Evolutionary conservation across 768 basidiomycete genomes (phyloP), one percentile per base, ranked within the genome.

Genomic region (Kwoniella shandongensis): DNA sequence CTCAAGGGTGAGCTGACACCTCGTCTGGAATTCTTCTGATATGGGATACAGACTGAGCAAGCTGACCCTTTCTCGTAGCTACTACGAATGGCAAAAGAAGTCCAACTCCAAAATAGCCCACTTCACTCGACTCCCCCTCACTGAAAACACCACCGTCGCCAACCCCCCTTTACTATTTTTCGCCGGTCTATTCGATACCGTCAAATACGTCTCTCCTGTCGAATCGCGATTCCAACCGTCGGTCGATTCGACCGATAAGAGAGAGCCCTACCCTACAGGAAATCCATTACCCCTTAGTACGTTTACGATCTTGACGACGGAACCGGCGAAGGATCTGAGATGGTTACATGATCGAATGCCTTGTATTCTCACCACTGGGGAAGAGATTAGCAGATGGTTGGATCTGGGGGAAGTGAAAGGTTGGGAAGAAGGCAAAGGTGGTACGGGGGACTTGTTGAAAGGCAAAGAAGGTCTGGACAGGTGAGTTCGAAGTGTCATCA

Each of bases 261-360:
- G 65, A 5, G 62, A 67, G 45, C 66, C 70, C 0, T 73, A 73
- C 41, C 75, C 75, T 8, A 72, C 70, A 13, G 72, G 71, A 30
- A 63, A 81, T 78, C 8, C 78, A 22, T 44, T 82, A 23, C 81
- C 82, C 0, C 77, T 89, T 1, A 89, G 85, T 81, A 88, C 90
- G 0, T 97, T 90, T 70, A 86, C 89, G 0, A 89, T 98, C 52
- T 85, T 98, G 44, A 99, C 94, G 0, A 91, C 91, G 74, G 82
- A 29, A 83, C 89, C 42, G 82, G 56, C 83, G 70, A 83, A 83
- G 53, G 82, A 85, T 5, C 80, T 91, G 44, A 78, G 78, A 5
- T 97, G 91, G 88, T 80, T 97, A n/a, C 94, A 96, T 71, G 88
- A 93, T 65, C 85, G 93, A 8, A 81, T 80, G 80, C 81, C 81